phyloP scores from a whole-genome alignment of 345 rosid genomes.

The Salix udensis region DNA sequence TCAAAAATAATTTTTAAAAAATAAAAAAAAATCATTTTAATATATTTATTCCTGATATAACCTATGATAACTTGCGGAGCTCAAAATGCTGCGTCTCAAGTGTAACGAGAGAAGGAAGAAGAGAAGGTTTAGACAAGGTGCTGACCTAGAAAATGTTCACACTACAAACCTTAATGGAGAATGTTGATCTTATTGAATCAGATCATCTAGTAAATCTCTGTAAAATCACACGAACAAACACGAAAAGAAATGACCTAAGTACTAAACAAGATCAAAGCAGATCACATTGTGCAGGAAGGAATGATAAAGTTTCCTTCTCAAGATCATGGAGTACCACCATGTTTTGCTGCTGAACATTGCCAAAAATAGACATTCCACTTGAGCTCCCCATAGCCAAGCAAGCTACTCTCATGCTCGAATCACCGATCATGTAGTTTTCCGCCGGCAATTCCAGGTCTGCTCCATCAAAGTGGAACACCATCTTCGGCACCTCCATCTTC shows the following conservation, averaged over 20 bases:
- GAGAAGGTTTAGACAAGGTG: not conserved
- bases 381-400: conserved; percentile 96
- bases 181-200: not conserved
- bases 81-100: not conserved
- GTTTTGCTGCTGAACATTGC: conserved; percentile 91
- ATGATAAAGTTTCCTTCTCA: conserved; percentile 57
- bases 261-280: conserved; percentile 24
- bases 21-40: too few species aligned
- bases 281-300: conserved; percentile 61
- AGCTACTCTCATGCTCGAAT: conserved; percentile 45
- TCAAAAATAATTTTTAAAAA: too few species aligned
- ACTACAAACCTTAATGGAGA: not conserved
- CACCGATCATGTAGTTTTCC: conserved; percentile 78
- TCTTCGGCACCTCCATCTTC: conserved; percentile 53
- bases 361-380: conserved; percentile 75
- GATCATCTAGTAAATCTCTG: not conserved
- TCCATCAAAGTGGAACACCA: conserved; percentile 68
- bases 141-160: not conserved
- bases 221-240: not conserved
- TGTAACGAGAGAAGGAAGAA: not conserved
- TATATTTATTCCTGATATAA: not conserved
- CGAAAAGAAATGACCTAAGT: not conserved
- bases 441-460: conserved; percentile 73
- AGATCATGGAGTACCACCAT: conserved; percentile 69
- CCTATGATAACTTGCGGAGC: not conserved